Conservation (phyloP, 2,329 filamentous ascomycete species). For the Whalleya microplaca region DNA sequence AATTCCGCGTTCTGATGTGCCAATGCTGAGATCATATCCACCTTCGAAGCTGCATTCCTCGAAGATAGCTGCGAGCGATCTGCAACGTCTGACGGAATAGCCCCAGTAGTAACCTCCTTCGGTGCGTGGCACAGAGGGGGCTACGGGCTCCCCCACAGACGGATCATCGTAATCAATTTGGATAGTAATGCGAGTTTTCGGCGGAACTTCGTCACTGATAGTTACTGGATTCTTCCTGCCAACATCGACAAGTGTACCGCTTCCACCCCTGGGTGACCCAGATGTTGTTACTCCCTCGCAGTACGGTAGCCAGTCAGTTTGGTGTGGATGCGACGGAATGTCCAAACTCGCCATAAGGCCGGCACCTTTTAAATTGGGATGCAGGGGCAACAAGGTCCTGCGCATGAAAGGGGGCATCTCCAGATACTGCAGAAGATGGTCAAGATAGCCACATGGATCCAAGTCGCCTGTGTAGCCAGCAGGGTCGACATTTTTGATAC, state of each 20-base stretch:
- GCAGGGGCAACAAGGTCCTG: constrained; percentile 73
- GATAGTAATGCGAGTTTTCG: constrained; percentile 74
- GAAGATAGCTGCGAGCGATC: constrained; percentile 72
- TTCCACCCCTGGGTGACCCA: constrained; percentile 44
- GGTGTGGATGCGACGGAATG: constrained; percentile 81
- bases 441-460: constrained; percentile 79
- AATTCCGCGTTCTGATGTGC: constrained; percentile 77
- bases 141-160: constrained; percentile 61
- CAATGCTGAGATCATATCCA: constrained; percentile 82
- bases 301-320: constrained; percentile 77
- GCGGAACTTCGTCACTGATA: constrained; percentile 65
- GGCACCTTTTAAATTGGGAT: constrained; percentile 75
- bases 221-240: constrained; percentile 59
- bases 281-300: constrained; percentile 74
- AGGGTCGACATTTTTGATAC: constrained; percentile 53
- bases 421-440: constrained; percentile 78
- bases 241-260: constrained; percentile 61
- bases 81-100: constrained; percentile 69
- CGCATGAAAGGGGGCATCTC: constrained; percentile 85
- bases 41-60: constrained; percentile 75
- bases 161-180: constrained; percentile 58
- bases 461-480: constrained; percentile 68
- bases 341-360: constrained; percentile 77
- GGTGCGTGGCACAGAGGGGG: constrained; percentile 70
- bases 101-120: constrained; percentile 88